Percentiles rank a stretch among this genome's conserved stretches.
phyloP scores from a whole-genome alignment of 305 asterid species.

The Coffea humblotiana region DNA sequence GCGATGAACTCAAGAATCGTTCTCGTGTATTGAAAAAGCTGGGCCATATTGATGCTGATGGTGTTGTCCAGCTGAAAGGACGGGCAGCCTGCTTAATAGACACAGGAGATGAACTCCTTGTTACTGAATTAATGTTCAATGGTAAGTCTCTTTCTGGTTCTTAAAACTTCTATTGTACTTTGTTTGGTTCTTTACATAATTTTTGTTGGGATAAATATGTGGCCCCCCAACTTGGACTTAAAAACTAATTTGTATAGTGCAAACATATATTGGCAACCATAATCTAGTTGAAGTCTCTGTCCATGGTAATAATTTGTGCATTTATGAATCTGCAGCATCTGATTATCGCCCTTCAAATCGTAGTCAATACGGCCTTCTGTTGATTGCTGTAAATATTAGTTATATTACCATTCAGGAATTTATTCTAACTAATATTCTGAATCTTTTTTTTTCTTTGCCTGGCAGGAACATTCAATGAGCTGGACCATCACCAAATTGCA shows the following conservation, averaged over 20 bases:
- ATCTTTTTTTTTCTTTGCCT: not conserved
- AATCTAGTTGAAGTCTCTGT: not conserved
- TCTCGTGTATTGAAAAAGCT: slow-evolving; percentile 88
- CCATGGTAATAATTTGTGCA: not conserved
- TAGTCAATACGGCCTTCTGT: too few species aligned
- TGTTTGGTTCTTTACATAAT: not conserved
- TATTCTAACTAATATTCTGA: not conserved
- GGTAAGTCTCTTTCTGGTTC: slow-evolving; percentile 43
- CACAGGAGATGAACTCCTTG: slow-evolving; percentile 98
- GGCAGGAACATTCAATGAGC: slow-evolving; percentile 93
- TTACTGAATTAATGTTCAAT: slow-evolving; percentile 96
- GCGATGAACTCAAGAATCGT: slow-evolving; percentile 96
- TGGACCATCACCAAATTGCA: slow-evolving; percentile 93
- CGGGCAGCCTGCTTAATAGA: slow-evolving; percentile 99
- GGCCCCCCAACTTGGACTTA: not conserved
- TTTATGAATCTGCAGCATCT: not conserved
- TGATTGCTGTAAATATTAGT: not conserved
- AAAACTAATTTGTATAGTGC: not conserved
- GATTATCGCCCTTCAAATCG: not conserved
- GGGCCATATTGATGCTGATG: slow-evolving; percentile 88
- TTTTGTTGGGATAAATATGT: not conserved
- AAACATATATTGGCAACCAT: not conserved
- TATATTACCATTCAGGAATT: not conserved
- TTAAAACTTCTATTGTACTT: slow-evolving; percentile 12
- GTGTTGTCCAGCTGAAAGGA: slow-evolving; percentile 89